These are phyloP conservation scores for Salix purpurea DNA, from an alignment of 345 rosid genomes.

Conservation along the genomic window DNA sequence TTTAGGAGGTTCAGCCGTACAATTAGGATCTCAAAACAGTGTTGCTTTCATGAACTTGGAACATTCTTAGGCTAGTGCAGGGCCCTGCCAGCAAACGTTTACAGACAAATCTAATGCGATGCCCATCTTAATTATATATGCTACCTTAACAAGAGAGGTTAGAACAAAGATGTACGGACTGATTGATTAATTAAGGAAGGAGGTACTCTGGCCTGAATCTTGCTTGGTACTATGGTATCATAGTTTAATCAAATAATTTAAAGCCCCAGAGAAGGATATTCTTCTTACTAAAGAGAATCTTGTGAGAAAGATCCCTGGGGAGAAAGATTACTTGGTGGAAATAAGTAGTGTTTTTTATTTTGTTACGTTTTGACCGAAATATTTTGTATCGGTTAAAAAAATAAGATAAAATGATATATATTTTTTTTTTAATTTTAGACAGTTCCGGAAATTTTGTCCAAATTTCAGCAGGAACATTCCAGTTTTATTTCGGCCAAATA, in stretches of 20 bases:
- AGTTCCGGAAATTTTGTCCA: no score
- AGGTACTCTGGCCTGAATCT: constrained; percentile 22
- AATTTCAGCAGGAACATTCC: no score
- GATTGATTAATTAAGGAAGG: constrained; percentile 6
- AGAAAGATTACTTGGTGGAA: neutral
- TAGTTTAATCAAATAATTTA: constrained; percentile 13
- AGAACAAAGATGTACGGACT: neutral
- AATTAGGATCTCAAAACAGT: constrained; percentile 11
- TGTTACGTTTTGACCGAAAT: no score
- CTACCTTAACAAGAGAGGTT: neutral
- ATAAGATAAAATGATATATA: no score
- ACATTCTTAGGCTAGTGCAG: constrained; percentile 1
- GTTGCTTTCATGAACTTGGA: neutral
- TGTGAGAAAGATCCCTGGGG: constrained; percentile 7
- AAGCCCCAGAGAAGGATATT: constrained; percentile 9
- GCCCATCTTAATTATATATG: neutral
- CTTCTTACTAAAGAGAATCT: constrained; percentile 19
- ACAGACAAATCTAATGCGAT: neutral
- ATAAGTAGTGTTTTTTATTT: neutral
- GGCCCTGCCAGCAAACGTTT: neutral
- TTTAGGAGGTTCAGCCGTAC: constrained; percentile 18
- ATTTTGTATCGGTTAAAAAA: no score
- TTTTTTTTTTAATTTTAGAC: no score
- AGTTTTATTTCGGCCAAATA: no score
- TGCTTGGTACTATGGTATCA: constrained; percentile 7